Percentiles rank a stretch among this genome's conserved stretches.
Evolutionary conservation across 345 rosid species (phyloP).

Genomic region (Theobroma cacao): DNA sequence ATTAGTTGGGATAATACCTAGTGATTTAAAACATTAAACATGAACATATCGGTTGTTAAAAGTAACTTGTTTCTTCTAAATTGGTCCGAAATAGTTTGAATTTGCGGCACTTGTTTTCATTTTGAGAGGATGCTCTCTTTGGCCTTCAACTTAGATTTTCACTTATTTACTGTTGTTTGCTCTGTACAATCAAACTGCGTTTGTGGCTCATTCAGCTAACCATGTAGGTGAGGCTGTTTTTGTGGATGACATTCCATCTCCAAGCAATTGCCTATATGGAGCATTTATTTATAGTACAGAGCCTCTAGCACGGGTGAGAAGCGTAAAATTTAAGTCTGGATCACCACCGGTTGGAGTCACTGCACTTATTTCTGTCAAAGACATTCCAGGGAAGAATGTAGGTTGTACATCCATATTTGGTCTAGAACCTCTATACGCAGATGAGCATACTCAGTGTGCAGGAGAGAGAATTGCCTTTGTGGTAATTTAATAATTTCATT

Average conservation of each 20-base stretch:
- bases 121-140: neutral
- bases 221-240: slow-evolving; percentile 79
- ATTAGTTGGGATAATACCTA: neutral
- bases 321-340: slow-evolving; percentile 38
- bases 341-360: slow-evolving; percentile 40
- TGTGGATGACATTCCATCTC: slow-evolving; percentile 90
- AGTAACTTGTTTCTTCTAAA: neutral
- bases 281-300: slow-evolving; percentile 77
- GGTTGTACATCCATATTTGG: slow-evolving; percentile 43
- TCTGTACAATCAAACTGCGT: neutral
- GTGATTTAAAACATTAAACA: neutral
- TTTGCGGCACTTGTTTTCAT: neutral
- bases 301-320: slow-evolving; percentile 62
- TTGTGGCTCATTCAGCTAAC: slow-evolving; percentile 14
- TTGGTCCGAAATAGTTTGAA: neutral
- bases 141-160: neutral
- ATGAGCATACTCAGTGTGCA: slow-evolving; percentile 46
- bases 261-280: slow-evolving; percentile 65
- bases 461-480: slow-evolving; percentile 76
- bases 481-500: slow-evolving; percentile 41
- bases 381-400: slow-evolving; percentile 83
- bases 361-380: slow-evolving; percentile 52
- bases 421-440: slow-evolving; percentile 60
- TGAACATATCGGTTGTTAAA: neutral
- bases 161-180: neutral